Percentiles rank a stretch among this genome's conserved stretches.
Evolutionary conservation across 257 asterid genomes (phyloP).

Genomic region (Jaltomata sinuosa): DNA sequence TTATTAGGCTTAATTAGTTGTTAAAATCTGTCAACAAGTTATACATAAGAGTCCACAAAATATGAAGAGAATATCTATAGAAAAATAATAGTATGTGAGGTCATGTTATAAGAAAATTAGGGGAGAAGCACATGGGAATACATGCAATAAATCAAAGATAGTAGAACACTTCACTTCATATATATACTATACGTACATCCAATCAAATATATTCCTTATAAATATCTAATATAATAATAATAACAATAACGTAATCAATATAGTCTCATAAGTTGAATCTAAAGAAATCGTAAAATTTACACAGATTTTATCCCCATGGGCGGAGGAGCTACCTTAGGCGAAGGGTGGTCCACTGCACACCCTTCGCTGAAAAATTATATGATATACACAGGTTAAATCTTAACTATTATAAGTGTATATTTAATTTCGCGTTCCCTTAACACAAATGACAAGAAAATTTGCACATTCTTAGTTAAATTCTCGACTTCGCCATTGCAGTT

Average conservation of each 20-base stretch:
- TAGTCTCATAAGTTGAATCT: neutral
- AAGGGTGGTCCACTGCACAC: too few relatives aligned
- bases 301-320: too few relatives aligned
- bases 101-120: neutral
- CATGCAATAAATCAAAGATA: neutral
- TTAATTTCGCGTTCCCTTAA: too few relatives aligned
- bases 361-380: too few relatives aligned
- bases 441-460: too few relatives aligned
- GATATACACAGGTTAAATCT: too few relatives aligned
- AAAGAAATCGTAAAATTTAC: too few relatives aligned
- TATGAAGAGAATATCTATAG: neutral
- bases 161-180: neutral
- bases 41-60: neutral
- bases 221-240: neutral
- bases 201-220: neutral
- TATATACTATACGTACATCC: neutral
- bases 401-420: too few relatives aligned
- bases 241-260: neutral
- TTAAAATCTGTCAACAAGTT: neutral
- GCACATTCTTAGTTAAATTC: too few relatives aligned
- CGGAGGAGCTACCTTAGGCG: too few relatives aligned
- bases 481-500: too few relatives aligned
- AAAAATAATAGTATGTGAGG: neutral
- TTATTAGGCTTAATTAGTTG: neutral
- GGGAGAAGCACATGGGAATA: neutral